Evolutionary conservation across 768 basidiomycete genomes (phyloP).

Genomic region (Leccinum truebloodii): DNA sequence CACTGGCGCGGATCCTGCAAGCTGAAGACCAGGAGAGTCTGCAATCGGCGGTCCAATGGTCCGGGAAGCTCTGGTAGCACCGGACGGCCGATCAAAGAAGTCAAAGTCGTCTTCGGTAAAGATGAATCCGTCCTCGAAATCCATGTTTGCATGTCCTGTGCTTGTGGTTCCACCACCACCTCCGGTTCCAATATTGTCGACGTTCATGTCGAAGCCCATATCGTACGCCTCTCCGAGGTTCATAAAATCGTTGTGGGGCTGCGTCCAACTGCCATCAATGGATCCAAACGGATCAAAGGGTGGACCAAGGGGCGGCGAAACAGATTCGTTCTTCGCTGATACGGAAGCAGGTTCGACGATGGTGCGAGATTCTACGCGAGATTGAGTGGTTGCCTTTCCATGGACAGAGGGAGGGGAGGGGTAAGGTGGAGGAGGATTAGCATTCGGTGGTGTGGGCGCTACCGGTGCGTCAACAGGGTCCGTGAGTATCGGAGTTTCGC

Average conservation of each 20-base stretch:
- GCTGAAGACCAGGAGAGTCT: conserved; percentile 31
- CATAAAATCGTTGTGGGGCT: conserved; percentile 38
- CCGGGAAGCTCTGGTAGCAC: conserved; percentile 23
- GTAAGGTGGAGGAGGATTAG: conserved; percentile 39
- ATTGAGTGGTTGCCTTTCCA: conserved; percentile 17
- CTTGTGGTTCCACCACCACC: conserved; percentile 26
- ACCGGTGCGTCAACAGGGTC: conserved; percentile 16
- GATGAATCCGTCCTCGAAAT: conserved; percentile 59
- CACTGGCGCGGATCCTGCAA: conserved; percentile 35
- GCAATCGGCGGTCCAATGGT: conserved; percentile 19
- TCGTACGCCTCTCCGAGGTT: conserved; percentile 38
- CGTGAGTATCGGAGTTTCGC: conserved; percentile 23
- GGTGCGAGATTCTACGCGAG: conserved; percentile 25
- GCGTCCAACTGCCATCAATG: conserved; percentile 43
- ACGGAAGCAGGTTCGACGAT: conserved; percentile 15
- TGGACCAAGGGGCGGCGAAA: conserved; percentile 22
- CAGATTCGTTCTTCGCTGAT: conserved; percentile 18
- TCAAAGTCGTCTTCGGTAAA: conserved; percentile 85
- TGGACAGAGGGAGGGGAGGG: conserved; percentile 62
- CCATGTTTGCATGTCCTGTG: conserved; percentile 38
- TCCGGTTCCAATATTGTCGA: conserved; percentile 37
- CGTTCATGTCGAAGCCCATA: conserved; percentile 51
- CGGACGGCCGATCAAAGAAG: conserved; percentile 72
- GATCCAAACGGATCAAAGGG: conserved; percentile 47
- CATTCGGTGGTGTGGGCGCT: not conserved